These are phyloP conservation scores for Chaetoceros tenuissimus DNA, from an alignment of 108 stramenopile species.

Conservation along the genomic window DNA sequence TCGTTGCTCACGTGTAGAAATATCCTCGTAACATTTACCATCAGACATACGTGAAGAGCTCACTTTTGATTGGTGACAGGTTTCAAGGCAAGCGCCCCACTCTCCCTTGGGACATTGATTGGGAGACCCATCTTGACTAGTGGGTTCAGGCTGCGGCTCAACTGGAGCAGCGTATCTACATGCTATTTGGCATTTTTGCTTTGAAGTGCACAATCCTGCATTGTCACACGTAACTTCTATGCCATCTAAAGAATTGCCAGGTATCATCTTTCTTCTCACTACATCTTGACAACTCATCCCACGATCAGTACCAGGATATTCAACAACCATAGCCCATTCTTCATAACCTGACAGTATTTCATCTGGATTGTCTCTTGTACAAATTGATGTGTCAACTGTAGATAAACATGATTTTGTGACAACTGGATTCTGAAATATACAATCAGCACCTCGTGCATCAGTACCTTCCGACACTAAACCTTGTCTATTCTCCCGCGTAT, in stretches of 20 bases:
- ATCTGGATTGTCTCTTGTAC: slow-evolving; percentile 25
- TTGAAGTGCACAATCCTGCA: slow-evolving; percentile 55
- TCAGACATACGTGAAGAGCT: slow-evolving; percentile 25
- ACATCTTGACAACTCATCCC: slow-evolving; percentile 36
- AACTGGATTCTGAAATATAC: slow-evolving; percentile 4
- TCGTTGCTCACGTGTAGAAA: slow-evolving; percentile 31
- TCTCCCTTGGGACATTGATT: slow-evolving; percentile 15
- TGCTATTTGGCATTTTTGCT: slow-evolving; percentile 48
- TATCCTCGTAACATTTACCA: slow-evolving; percentile 50
- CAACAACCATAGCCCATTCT: slow-evolving; percentile 50
- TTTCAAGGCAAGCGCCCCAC: slow-evolving; percentile 69
- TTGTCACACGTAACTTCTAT: slow-evolving; percentile 35
- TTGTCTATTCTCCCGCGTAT: neutral
- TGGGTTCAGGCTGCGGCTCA: slow-evolving; percentile 12
- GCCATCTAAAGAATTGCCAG: slow-evolving; percentile 2
- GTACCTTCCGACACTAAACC: slow-evolving; percentile 5
- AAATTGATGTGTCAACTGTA: slow-evolving; percentile 2
- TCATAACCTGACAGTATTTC: slow-evolving; percentile 47
- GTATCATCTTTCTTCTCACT: slow-evolving; percentile 12
- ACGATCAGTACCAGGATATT: slow-evolving; percentile 33
- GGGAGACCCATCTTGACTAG: slow-evolving; percentile 7
- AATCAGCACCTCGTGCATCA: slow-evolving; percentile 8
- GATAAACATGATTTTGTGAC: slow-evolving; percentile 5
- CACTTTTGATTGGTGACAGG: slow-evolving; percentile 53
- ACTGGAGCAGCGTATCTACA: slow-evolving; percentile 31